These are phyloP conservation scores for Triticum urartu DNA, from an alignment of 176 grass and related monocot genomes.

Conservation along the genomic window DNA sequence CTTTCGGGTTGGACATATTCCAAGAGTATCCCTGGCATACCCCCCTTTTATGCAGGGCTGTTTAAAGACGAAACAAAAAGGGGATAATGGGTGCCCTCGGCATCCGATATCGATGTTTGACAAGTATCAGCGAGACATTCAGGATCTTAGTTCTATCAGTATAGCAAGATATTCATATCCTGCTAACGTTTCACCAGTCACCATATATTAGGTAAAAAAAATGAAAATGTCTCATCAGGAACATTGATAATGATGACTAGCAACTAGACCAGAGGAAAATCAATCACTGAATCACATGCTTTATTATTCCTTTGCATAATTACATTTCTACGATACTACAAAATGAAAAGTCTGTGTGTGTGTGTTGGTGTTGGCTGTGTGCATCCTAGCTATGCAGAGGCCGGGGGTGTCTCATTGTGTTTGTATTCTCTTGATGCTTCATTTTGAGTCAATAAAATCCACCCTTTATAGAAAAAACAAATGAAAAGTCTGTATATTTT, in stretches of 20 bases:
- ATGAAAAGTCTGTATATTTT: background rate
- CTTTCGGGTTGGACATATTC: background rate
- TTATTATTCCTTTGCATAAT: slow-evolving; percentile 26
- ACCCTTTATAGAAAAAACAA: background rate
- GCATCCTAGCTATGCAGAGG: too few species aligned
- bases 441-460: too few species aligned
- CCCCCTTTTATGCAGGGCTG: background rate
- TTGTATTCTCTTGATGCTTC: too few species aligned
- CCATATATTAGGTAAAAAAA: background rate
- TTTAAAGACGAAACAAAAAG: background rate
- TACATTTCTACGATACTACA: background rate
- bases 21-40: background rate
- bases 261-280: background rate
- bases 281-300: background rate
- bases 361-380: too few species aligned
- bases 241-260: background rate
- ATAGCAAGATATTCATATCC: background rate
- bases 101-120: background rate
- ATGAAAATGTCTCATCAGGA: background rate
- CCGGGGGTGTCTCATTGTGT: too few species aligned
- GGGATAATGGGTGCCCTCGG: background rate
- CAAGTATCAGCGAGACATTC: background rate
- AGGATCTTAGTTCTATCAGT: background rate
- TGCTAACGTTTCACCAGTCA: background rate
- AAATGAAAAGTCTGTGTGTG: background rate